These are phyloP conservation scores for Blumeriella jaapii DNA, from an alignment of 2,329 filamentous ascomycete species.

Conservation along the genomic window DNA sequence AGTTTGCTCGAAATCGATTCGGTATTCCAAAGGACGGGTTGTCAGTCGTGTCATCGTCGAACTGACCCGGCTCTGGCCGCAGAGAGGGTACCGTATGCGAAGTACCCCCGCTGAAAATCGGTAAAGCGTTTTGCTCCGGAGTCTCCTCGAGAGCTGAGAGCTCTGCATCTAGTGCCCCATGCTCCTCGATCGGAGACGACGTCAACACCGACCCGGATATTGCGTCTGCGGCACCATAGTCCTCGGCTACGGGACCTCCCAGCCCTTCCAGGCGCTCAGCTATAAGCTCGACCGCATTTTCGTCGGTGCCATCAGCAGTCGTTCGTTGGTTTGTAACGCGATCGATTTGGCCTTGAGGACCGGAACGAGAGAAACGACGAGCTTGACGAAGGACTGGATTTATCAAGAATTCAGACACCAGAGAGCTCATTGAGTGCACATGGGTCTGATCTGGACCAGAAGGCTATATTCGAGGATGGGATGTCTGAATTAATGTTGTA, in stretches of 20 bases:
- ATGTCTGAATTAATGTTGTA: background rate
- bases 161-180: slow-evolving; percentile 19
- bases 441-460: slow-evolving; percentile 11
- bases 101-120: slow-evolving; percentile 5
- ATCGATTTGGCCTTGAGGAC: slow-evolving; percentile 29
- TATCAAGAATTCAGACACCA: slow-evolving; percentile 54
- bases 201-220: slow-evolving; percentile 14
- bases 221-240: background rate
- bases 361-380: slow-evolving; percentile 43
- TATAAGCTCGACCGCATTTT: slow-evolving; percentile 19
- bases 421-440: slow-evolving; percentile 41
- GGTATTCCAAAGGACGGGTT: slow-evolving; percentile 21
- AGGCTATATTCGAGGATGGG: background rate
- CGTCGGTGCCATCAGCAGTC: slow-evolving; percentile 11
- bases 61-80: slow-evolving; percentile 11
- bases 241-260: slow-evolving; percentile 1
- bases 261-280: slow-evolving; percentile 14
- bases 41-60: slow-evolving; percentile 20
- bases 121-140: slow-evolving; percentile 7
- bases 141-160: slow-evolving; percentile 10
- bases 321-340: slow-evolving; percentile 17
- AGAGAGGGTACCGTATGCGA: slow-evolving; percentile 14
- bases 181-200: slow-evolving; percentile 20
- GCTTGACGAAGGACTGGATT: slow-evolving; percentile 56
- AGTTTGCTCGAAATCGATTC: slow-evolving; percentile 18